Percentiles rank a stretch among this genome's conserved stretches.
Conservation (phyloP, 805 yeast species). For the Isabelozyma rhagii region DNA sequence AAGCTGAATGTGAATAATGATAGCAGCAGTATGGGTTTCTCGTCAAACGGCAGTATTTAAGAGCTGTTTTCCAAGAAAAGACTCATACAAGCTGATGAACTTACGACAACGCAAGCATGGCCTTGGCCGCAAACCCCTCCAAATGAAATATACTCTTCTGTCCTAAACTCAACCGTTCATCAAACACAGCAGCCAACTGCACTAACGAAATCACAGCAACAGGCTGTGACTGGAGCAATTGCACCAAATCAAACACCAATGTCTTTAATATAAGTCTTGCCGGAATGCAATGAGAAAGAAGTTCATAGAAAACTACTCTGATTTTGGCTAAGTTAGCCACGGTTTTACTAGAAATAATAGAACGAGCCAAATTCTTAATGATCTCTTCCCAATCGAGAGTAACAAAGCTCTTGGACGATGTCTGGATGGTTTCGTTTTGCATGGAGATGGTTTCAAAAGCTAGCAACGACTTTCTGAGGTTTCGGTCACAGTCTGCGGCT, state of each 20-base stretch:
- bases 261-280: slow-evolving; percentile 73
- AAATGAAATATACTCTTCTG: slow-evolving; percentile 88
- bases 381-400: slow-evolving; percentile 91
- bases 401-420: slow-evolving; percentile 42
- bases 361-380: slow-evolving; percentile 58
- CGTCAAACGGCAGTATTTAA: too few species aligned
- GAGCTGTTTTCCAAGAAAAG: too few species aligned
- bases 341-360: slow-evolving; percentile 57
- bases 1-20: too few species aligned
- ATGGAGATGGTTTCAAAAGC: slow-evolving; percentile 79
- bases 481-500: slow-evolving; percentile 58
- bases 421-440: slow-evolving; percentile 53
- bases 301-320: slow-evolving; percentile 72
- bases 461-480: slow-evolving; percentile 73
- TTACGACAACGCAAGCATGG: slow-evolving; percentile 61
- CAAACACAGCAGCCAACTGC: slow-evolving; percentile 63
- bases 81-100: too few species aligned
- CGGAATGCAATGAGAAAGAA: slow-evolving; percentile 91
- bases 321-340: slow-evolving; percentile 60
- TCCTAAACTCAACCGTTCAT: slow-evolving; percentile 84
- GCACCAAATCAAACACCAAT: slow-evolving; percentile 43
- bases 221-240: slow-evolving; percentile 12
- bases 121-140: slow-evolving; percentile 89
- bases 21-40: too few species aligned
- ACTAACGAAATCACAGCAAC: slow-evolving; percentile 43